A percentile compares a stretch with the other conserved stretches of the same genome.
These are phyloP conservation scores for Pogostemon cablin DNA, from an alignment of 257 asterid species.

Conservation along the genomic window DNA sequence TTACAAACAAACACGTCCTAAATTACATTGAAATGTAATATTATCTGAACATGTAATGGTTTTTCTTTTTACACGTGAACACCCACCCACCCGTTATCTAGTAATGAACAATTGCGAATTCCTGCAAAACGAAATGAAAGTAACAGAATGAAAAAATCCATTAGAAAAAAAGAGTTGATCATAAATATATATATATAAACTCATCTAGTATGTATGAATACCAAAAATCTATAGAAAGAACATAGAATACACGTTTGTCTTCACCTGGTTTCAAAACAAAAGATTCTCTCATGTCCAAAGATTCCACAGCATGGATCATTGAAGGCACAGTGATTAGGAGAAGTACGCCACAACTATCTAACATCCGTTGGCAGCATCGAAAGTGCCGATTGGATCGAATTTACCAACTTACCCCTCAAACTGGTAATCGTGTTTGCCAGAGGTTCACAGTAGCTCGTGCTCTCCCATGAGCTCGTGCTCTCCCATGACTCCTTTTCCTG, in stretches of 20 bases:
- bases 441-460: constrained; percentile 35
- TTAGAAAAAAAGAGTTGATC: not conserved
- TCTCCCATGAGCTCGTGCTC: constrained; percentile 34
- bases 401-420: constrained; percentile 51
- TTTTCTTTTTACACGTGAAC: too few species aligned
- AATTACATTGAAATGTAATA: too few species aligned
- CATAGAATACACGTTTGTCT: not conserved
- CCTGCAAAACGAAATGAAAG: not conserved
- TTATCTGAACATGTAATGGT: too few species aligned
- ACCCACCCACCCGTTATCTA: too few species aligned
- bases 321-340: not conserved
- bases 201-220: not conserved
- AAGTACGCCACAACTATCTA: constrained; percentile 37
- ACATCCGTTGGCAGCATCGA: constrained; percentile 46
- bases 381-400: constrained; percentile 59
- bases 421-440: constrained; percentile 46
- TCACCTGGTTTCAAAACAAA: constrained; percentile 4
- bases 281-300: constrained; percentile 1
- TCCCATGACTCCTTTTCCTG: constrained; percentile 41
- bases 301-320: not conserved
- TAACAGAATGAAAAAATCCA: not conserved
- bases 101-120: not conserved
- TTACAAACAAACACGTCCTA: too few species aligned
- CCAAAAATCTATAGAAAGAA: not conserved
- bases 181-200: not conserved